Percentiles rank a stretch among this genome's conserved stretches.
Evolutionary conservation across 495 filamentous ascomycete genomes (phyloP).

Genomic region (Friedmanniomyces simplex): DNA sequence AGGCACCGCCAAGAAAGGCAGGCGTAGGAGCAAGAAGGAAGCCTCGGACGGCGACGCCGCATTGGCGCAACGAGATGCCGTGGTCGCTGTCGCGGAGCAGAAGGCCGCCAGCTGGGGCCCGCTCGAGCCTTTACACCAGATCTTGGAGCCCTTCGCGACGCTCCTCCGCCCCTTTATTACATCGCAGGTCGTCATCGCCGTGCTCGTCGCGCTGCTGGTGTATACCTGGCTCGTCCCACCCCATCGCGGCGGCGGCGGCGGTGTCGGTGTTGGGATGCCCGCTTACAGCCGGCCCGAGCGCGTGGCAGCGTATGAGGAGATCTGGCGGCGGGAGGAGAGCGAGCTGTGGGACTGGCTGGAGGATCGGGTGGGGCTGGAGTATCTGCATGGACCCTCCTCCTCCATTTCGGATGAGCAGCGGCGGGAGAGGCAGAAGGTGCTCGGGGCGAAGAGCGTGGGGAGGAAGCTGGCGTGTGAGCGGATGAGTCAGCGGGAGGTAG

Average conservation of each 20-base stretch:
- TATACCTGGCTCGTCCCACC: constrained; percentile 39
- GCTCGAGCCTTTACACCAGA: constrained; percentile 61
- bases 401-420: constrained; percentile 1
- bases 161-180: constrained; percentile 60
- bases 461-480: constrained; percentile 53
- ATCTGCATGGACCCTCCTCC: constrained; percentile 31
- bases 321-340: constrained; percentile 83
- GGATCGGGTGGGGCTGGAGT: constrained; percentile 65
- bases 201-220: constrained; percentile 45
- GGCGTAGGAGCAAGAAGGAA: constrained; percentile 45
- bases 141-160: constrained; percentile 60
- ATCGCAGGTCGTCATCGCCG: constrained; percentile 47
- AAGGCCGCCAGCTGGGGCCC: constrained; percentile 57
- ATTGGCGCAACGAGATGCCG: constrained; percentile 29
- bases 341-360: constrained; percentile 96
- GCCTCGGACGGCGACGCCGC: constrained; percentile 30
- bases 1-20: constrained; percentile 34
- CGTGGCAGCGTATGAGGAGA: constrained; percentile 78
- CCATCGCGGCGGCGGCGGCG: constrained; percentile 3
- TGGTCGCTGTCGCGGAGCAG: constrained; percentile 6
- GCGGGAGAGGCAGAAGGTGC: constrained; percentile 26
- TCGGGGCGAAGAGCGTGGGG: constrained; percentile 26
- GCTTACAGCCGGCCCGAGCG: constrained; percentile 45
- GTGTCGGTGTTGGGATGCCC: constrained; percentile 7
- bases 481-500: constrained; percentile 71